Evolutionary conservation across 2,329 filamentous ascomycete genomes (phyloP).

Genomic region (Neofusicoccum parvum): DNA sequence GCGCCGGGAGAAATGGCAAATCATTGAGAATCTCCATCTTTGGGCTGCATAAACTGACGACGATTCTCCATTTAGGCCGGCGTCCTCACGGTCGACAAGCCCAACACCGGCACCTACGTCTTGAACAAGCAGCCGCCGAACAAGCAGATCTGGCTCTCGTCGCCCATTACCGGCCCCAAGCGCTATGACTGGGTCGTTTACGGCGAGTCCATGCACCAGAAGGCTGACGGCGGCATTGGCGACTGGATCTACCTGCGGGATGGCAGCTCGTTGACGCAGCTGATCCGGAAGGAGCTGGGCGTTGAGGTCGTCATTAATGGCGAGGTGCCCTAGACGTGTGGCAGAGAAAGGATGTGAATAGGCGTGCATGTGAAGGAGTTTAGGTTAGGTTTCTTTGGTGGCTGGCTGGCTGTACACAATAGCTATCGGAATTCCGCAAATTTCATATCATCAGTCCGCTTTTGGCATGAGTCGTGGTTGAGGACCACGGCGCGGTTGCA

Average conservation of each 20-base stretch:
- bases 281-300: slow-evolving; percentile 76
- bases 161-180: slow-evolving; percentile 87
- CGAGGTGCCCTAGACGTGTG: slow-evolving; percentile 19
- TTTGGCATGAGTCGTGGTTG: background rate
- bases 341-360: background rate
- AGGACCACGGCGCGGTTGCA: background rate
- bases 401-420: background rate
- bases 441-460: background rate
- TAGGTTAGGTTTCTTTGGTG: background rate
- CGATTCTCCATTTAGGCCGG: slow-evolving; percentile 63
- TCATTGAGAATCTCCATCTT: background rate
- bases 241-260: slow-evolving; percentile 90
- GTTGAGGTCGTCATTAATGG: slow-evolving; percentile 52
- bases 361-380: slow-evolving; percentile 13
- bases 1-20: too few species aligned
- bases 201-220: slow-evolving; percentile 73
- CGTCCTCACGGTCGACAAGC: slow-evolving; percentile 75
- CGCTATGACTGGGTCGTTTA: slow-evolving; percentile 85
- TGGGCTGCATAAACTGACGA: background rate
- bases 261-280: slow-evolving; percentile 70
- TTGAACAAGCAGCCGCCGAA: slow-evolving; percentile 99
- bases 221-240: slow-evolving; percentile 72
- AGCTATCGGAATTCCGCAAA: background rate
- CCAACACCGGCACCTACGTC: slow-evolving; percentile 77
- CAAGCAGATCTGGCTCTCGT: slow-evolving; percentile 96